A percentile compares a stretch with the other conserved stretches of the same genome.
These are phyloP conservation scores for Neoboletus subvelutipes DNA, from an alignment of 768 basidiomycete species.

Conservation along the genomic window DNA sequence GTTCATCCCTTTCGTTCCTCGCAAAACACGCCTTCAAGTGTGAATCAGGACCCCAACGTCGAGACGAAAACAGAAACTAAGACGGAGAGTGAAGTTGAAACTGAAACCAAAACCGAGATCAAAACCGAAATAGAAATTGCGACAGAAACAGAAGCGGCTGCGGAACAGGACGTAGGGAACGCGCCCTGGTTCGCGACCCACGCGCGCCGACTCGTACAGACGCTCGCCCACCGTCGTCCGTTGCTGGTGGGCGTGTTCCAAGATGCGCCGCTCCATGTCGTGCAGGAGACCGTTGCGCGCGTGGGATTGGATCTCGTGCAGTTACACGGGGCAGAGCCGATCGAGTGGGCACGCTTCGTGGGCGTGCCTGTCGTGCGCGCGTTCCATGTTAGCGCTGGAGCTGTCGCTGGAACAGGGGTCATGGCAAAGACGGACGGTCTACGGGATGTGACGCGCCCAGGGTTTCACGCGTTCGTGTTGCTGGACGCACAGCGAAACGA, in stretches of 20 bases:
- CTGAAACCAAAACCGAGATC: not conserved
- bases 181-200: slow-evolving; percentile 26
- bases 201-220: slow-evolving; percentile 33
- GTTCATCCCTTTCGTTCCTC: slow-evolving; percentile 11
- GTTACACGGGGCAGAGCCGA: slow-evolving; percentile 87
- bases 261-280: slow-evolving; percentile 67
- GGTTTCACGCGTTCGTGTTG: slow-evolving; percentile 71
- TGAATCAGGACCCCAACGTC: not conserved
- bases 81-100: too few relatives aligned
- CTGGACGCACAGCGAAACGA: slow-evolving; percentile 68
- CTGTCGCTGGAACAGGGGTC: not conserved
- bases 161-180: slow-evolving; percentile 9
- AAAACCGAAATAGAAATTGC: not conserved
- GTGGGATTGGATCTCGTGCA: slow-evolving; percentile 89
- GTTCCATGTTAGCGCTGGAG: slow-evolving; percentile 59
- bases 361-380: slow-evolving; percentile 91
- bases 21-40: not conserved
- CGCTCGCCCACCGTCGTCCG: slow-evolving; percentile 55
- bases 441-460: slow-evolving; percentile 67
- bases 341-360: slow-evolving; percentile 80
- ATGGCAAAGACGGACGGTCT: slow-evolving; percentile 35
- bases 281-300: slow-evolving; percentile 64
- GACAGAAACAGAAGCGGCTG: not conserved
- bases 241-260: slow-evolving; percentile 97
- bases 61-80: not conserved